Conservation (phyloP, 2,329 filamentous ascomycete genomes). For the Aspergillus sp. region DNA sequence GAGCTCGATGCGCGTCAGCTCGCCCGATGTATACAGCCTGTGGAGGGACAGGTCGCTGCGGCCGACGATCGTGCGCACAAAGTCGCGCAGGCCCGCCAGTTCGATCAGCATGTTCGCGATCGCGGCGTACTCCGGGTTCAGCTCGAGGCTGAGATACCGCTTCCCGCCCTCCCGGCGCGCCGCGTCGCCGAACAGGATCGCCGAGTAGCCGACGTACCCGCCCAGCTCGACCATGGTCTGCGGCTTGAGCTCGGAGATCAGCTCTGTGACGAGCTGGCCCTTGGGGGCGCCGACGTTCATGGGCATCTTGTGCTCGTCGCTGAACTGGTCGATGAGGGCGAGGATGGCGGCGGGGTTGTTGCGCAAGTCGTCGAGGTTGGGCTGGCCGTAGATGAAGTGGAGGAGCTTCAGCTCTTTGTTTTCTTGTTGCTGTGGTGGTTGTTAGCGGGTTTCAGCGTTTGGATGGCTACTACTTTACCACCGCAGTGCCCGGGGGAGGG, state of each 20-base stretch:
- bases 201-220: conserved; percentile 74
- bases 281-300: conserved; percentile 76
- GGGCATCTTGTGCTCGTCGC: conserved; percentile 53
- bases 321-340: conserved; percentile 61
- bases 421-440: conserved; percentile 46
- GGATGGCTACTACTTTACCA: too few relatives aligned
- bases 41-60: conserved; percentile 57
- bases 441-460: too few relatives aligned
- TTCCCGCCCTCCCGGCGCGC: conserved; percentile 54
- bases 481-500: too few relatives aligned
- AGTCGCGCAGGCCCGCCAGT: conserved; percentile 60
- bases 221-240: conserved; percentile 67
- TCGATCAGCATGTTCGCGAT: conserved; percentile 61
- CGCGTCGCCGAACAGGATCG: conserved; percentile 62
- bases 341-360: conserved; percentile 57
- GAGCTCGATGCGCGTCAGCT: conserved; percentile 54
- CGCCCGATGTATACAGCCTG: conserved; percentile 46
- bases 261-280: conserved; percentile 57
- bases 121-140: conserved; percentile 63
- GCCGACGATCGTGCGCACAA: conserved; percentile 63
- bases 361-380: conserved; percentile 53
- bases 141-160: conserved; percentile 62
- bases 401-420: conserved; percentile 66
- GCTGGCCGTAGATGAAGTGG: conserved; percentile 56
- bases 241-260: conserved; percentile 60